Base-by-base conservation (phyloP, 2,329 filamentous ascomycete species). In the Bimuria novae-zelandiae region DNA sequence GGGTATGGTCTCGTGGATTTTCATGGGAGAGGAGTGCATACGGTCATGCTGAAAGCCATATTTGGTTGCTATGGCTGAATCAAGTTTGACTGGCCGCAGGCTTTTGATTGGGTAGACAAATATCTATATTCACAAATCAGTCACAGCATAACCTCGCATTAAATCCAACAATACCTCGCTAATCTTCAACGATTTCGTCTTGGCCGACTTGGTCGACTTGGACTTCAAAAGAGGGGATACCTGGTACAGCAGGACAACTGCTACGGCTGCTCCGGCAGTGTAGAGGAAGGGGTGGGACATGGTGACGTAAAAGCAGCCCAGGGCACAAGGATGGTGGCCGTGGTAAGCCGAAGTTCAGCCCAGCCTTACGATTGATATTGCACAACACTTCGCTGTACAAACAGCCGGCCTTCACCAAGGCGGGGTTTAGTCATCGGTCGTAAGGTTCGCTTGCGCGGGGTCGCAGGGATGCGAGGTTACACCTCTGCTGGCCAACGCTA, bases 61-160 rank as follows among this genome's bases (percentile, higher is more conserved):
- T 51, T 70, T 71, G 7, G 77, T 79, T 16, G 76, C 72, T 41
- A 72, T 57, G 14, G 75, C 73, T 33, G 67, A 64, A 2, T 70
- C 63, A 22, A 77, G 62, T 17, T 74, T 69, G 4, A 74, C 68
- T 2, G 65, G 70, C 14, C 76, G 73, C 6, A 80, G 66, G 12
- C 76, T 76, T 59, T 80, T 80, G 66, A 80, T 77, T 2, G 78
- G 78, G 52, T 80, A 80, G 5, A 74, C 69, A 52, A 77, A 77
- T 12, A 80, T 72, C 72, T 46, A 35, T 7, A 21, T 16, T 3
- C 21, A 14, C 30, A 16, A 3, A 27, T 46, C 19, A 46, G 43
- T n/a, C n/a, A n/a, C 14, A 36, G 36, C 30, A 23, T 8, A n/a
- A 25, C 12, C 7, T 21, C 10, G 21, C 3, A 12, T 17, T 7